phyloP scores from a whole-genome alignment of 805 yeast species.

The Cyberlindnera maclurae region DNA sequence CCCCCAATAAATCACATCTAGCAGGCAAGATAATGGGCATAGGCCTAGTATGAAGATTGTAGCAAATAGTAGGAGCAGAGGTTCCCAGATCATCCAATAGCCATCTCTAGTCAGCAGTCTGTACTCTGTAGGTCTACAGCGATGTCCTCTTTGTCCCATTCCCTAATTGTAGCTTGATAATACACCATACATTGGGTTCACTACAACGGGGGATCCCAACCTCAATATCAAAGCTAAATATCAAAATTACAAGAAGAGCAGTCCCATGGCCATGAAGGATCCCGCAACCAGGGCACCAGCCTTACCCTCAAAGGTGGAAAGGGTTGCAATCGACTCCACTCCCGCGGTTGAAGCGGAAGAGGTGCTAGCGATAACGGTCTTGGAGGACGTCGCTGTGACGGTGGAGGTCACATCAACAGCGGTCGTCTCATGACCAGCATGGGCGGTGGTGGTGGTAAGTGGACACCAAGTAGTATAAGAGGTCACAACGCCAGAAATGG shows the following conservation, averaged over 20 bases:
- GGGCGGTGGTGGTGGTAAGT: background rate
- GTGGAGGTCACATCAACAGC: slow-evolving; percentile 1
- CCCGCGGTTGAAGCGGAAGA: slow-evolving; percentile 1
- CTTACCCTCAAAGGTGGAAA: slow-evolving; percentile 5
- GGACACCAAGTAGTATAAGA: slow-evolving; percentile 6
- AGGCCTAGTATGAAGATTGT: too few relatives aligned
- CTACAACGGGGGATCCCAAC: too few relatives aligned
- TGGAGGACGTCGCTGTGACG: background rate
- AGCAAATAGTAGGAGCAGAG: too few relatives aligned
- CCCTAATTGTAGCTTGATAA: too few relatives aligned
- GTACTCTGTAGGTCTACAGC: too few relatives aligned
- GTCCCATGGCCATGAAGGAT: background rate
- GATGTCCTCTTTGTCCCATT: too few relatives aligned
- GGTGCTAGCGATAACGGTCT: background rate
- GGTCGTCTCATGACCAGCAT: background rate
- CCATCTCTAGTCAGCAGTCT: too few relatives aligned
- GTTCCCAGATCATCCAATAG: too few relatives aligned
- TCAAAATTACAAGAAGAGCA: slow-evolving; percentile 1
- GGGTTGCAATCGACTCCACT: background rate
- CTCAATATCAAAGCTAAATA: too few relatives aligned
- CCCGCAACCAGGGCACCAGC: slow-evolving; percentile 1
- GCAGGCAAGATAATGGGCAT: too few relatives aligned
- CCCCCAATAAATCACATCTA: too few relatives aligned
- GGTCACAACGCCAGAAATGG: slow-evolving; percentile 2
- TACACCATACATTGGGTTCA: too few relatives aligned